Evolutionary conservation across 1,284 basidiomycete species (phyloP).

Genomic region (Ceratobasidium sp.): DNA sequence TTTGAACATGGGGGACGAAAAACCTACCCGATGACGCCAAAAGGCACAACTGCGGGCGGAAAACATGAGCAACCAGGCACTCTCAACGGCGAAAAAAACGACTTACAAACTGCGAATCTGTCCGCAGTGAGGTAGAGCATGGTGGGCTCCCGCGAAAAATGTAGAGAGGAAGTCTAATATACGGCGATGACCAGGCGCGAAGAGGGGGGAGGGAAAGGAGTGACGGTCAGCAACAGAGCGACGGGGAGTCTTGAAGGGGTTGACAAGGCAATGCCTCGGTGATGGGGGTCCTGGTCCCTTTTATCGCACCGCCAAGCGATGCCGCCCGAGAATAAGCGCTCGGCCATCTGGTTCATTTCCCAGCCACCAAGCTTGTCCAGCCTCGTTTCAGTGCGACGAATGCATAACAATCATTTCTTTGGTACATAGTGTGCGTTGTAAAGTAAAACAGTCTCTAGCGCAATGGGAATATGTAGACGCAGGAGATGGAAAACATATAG

Average conservation of each 20-base stretch:
- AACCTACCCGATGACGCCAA: conserved; percentile 87
- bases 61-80: conserved; percentile 23
- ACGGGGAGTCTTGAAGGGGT: conserved; percentile 26
- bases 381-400: background rate
- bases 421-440: conserved; percentile 36
- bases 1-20: conserved; percentile 18
- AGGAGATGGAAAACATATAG: conserved; percentile 22
- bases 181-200: conserved; percentile 23
- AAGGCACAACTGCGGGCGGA: conserved; percentile 75
- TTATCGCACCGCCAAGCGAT: conserved; percentile 15
- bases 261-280: conserved; percentile 39
- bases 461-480: conserved; percentile 1
- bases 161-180: background rate
- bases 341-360: conserved; percentile 5
- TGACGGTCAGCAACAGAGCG: conserved; percentile 28
- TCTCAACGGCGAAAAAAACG: background rate
- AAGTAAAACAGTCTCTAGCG: conserved; percentile 34
- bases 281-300: conserved; percentile 36
- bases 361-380: background rate
- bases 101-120: conserved; percentile 80
- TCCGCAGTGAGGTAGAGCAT: conserved; percentile 82
- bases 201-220: conserved; percentile 31
- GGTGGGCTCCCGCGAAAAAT: conserved; percentile 18
- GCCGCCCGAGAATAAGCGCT: background rate
- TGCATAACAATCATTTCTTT: conserved; percentile 23